Percentiles rank a stretch among this genome's conserved stretches.
Evolutionary conservation across 257 asterid species (phyloP).

Genomic region (Nicotiana benthamiana): DNA sequence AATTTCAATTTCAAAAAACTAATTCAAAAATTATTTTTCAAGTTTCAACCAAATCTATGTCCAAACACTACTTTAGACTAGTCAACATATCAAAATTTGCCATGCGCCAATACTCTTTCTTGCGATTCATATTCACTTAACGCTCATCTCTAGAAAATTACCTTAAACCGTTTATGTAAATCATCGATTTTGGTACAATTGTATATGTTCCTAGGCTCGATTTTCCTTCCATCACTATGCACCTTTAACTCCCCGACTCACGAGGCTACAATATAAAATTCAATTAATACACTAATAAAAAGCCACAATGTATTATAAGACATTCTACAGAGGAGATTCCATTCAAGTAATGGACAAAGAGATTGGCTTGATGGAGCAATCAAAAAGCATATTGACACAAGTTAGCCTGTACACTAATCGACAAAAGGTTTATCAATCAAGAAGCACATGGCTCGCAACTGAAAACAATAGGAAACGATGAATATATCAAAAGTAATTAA

Average conservation of each 20-base stretch:
- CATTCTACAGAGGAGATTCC: not conserved
- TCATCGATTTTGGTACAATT: not conserved
- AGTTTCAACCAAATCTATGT: too few species aligned
- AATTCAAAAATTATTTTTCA: too few species aligned
- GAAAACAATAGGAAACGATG: not conserved
- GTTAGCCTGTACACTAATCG: not conserved
- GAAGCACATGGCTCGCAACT: not conserved
- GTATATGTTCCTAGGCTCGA: not conserved
- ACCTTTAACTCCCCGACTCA: too few species aligned
- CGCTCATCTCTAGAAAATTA: not conserved
- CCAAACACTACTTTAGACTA: not conserved
- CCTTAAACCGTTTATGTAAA: not conserved
- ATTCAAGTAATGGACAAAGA: not conserved
- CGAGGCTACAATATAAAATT: too few species aligned
- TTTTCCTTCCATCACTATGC: too few species aligned
- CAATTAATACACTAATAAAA: too few species aligned
- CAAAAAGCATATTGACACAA: not conserved
- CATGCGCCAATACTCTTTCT: not conserved
- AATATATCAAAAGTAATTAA: not conserved
- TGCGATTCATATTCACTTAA: not conserved
- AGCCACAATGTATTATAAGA: too few species aligned
- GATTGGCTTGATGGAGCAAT: not conserved
- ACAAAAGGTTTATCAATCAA: not conserved
- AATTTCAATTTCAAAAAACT: too few species aligned
- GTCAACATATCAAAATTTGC: not conserved